phyloP scores from a whole-genome alignment of 2,329 filamentous ascomycete genomes.

The Chaetomium sp. region DNA sequence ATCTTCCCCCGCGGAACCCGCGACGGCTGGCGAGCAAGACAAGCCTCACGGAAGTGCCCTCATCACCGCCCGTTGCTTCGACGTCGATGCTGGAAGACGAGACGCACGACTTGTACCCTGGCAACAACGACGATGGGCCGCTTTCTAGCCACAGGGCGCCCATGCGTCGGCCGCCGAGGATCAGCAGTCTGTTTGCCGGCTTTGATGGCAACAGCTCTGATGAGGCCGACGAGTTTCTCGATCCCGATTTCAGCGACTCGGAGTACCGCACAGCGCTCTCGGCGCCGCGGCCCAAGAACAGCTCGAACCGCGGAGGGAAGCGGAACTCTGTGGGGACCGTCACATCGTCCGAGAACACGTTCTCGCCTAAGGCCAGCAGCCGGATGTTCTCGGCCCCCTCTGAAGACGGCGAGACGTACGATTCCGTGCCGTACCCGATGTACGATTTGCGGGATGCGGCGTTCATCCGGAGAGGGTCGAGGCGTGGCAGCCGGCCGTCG shows the following conservation, averaged over 20 bases:
- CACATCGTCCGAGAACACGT: slow-evolving; percentile 39
- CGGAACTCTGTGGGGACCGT: slow-evolving; percentile 35
- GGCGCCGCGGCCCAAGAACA: slow-evolving; percentile 49
- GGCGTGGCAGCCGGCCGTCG: slow-evolving; percentile 24
- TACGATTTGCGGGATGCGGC: slow-evolving; percentile 22
- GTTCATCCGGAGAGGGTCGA: slow-evolving; percentile 19
- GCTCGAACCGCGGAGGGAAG: slow-evolving; percentile 34
- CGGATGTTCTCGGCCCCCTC: slow-evolving; percentile 17
- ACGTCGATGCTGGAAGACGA: slow-evolving; percentile 28
- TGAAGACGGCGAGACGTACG: slow-evolving; percentile 17
- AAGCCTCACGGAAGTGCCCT: slow-evolving; percentile 43
- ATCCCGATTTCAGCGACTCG: slow-evolving; percentile 56
- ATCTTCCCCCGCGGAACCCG: slow-evolving; percentile 54
- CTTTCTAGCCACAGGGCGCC: slow-evolving; percentile 54
- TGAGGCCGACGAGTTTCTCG: slow-evolving; percentile 56
- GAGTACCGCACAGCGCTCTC: slow-evolving; percentile 62
- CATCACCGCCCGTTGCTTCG: slow-evolving; percentile 38
- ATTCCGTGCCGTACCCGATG: slow-evolving; percentile 13
- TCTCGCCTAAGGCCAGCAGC: slow-evolving; percentile 26
- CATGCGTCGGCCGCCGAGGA: slow-evolving; percentile 63
- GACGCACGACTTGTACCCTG: slow-evolving; percentile 62
- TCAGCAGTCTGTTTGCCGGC: slow-evolving; percentile 80
- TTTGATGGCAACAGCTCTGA: slow-evolving; percentile 69
- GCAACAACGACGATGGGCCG: slow-evolving; percentile 75
- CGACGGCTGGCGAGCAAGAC: slow-evolving; percentile 44